These are phyloP conservation scores for Gyrodon lividus DNA, from an alignment of 768 basidiomycete genomes.

Conservation along the genomic window DNA sequence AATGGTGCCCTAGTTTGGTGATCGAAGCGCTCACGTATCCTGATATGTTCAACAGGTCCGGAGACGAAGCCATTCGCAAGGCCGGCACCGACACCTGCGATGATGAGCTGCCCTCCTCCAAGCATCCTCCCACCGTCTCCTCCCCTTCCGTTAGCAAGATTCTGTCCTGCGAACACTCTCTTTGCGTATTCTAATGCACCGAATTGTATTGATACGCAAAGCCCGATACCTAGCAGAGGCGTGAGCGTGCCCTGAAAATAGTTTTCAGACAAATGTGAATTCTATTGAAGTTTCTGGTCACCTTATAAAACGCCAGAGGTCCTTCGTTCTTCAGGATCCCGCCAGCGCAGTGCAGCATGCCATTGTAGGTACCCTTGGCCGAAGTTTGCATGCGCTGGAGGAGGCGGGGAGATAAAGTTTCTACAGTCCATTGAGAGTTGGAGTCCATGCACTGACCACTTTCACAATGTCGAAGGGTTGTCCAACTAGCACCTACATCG, in stretches of 20 bases:
- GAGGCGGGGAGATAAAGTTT: constrained; percentile 11
- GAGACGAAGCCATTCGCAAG: constrained; percentile 90
- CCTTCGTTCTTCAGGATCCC: constrained; percentile 90
- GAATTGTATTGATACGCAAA: constrained; percentile 96
- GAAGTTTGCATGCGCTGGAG: constrained; percentile 91
- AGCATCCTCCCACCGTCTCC: constrained; percentile 65
- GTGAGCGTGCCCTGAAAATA: constrained; percentile 76
- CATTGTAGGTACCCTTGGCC: constrained; percentile 82
- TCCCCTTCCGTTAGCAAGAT: constrained; percentile 56
- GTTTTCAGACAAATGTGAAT: constrained; percentile 2
- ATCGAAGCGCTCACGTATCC: constrained; percentile 49
- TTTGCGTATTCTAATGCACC: constrained; percentile 86
- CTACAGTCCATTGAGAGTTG: neutral
- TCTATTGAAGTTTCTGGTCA: constrained; percentile 23
- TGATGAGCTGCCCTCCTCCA: constrained; percentile 61
- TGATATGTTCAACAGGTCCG: constrained; percentile 95
- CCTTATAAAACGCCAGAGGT: constrained; percentile 95
- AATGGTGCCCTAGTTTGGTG: neutral
- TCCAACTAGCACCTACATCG: constrained; percentile 73
- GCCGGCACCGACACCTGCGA: constrained; percentile 82
- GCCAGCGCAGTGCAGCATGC: constrained; percentile 88
- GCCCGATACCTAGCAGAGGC: constrained; percentile 87
- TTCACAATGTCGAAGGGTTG: constrained; percentile 98
- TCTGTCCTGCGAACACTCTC: constrained; percentile 68
- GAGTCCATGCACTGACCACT: constrained; percentile 60